Evolutionary conservation across 768 basidiomycete genomes (phyloP), one percentile per base, ranked within the genome.

Genomic region (Suillus clintonianus): DNA sequence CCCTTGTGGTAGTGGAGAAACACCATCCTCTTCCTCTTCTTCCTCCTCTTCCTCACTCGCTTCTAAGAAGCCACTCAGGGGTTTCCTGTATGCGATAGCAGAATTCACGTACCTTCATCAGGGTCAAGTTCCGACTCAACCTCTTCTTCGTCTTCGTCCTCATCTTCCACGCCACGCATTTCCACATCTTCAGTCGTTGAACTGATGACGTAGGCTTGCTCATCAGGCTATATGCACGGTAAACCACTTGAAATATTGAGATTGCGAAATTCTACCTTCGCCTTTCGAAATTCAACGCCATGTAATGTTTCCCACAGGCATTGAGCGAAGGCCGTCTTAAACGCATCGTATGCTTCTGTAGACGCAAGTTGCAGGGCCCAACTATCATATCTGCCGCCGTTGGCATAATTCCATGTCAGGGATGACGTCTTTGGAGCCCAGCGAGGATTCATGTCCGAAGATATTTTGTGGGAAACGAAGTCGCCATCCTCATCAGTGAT

Each of bases 321-420:
- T 65, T 82, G 84, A 1, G 87, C 86, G 70, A 95, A 93, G 1
- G 81, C 79, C 37, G 79, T 77, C 68, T 88, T 82, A 76, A 94
- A 90, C 6, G 68, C 72, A 22, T 79, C 74, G 69, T 89, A 96
- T 13, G 80, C 81, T 27, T 87, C 86, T 60, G 80, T 68, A 17
- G 78, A 75, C 4, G 71, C 67, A 70, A 97, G 95, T 62, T 87
- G 83, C 65, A 98, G 83, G 27, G 93, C 87, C 94, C 95, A 99
- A 61, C 94, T 92, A 68, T 82, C 85, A 66, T 86, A 83, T 27
- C 76, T 76, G 34, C 82, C 82, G n/a, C 82, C 82, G 45, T 81
- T 80, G 47, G 84, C 72, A 73, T 94, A 82, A 67, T 95, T 97
- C 92, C 97, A 99, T 36, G 95, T 96, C 69, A 98, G 83, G 4